phyloP scores from a whole-genome alignment of 2,329 filamentous ascomycete genomes.

The Aspergillus aculeatus region DNA sequence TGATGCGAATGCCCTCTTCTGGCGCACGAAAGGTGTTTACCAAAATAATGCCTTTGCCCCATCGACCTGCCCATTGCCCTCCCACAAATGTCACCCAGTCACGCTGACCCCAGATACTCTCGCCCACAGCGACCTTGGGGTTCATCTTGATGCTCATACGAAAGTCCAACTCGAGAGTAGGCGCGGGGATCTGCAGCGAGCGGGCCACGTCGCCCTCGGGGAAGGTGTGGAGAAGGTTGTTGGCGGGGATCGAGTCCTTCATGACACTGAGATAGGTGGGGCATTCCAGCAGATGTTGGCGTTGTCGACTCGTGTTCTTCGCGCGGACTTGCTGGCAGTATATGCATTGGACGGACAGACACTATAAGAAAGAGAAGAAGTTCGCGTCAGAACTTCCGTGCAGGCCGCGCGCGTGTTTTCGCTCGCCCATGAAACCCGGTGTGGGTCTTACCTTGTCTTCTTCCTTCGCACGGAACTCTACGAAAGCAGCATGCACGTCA shows the following conservation, averaged over 20 bases:
- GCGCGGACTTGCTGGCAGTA: constrained; percentile 52
- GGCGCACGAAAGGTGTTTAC: constrained; percentile 33
- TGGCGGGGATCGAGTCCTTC: constrained; percentile 53
- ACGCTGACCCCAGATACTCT: constrained; percentile 49
- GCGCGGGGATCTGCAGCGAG: constrained; percentile 48
- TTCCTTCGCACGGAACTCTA: constrained; percentile 49
- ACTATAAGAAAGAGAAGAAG: constrained; percentile 28
- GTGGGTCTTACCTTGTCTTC: constrained; percentile 43
- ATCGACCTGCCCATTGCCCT: constrained; percentile 53
- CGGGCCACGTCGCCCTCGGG: constrained; percentile 51
- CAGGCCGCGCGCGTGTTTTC: not conserved
- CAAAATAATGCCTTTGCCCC: constrained; percentile 53
- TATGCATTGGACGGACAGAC: constrained; percentile 51
- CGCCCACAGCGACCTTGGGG: constrained; percentile 49
- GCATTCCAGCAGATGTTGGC: constrained; percentile 51
- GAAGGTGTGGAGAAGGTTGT: constrained; percentile 52
- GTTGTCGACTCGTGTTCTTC: constrained; percentile 52
- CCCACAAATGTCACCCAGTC: constrained; percentile 54
- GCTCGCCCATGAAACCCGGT: not conserved
- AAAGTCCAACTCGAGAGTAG: constrained; percentile 52
- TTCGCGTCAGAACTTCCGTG: not conserved
- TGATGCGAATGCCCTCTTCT: not conserved
- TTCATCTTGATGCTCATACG: constrained; percentile 55
- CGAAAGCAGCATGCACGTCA: constrained; percentile 51
- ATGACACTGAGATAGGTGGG: constrained; percentile 52